A percentile compares a stretch with the other conserved stretches of the same genome.
Evolutionary conservation across 2,329 filamentous ascomycete species (phyloP).

Genomic region (Cercospora citrullina): DNA sequence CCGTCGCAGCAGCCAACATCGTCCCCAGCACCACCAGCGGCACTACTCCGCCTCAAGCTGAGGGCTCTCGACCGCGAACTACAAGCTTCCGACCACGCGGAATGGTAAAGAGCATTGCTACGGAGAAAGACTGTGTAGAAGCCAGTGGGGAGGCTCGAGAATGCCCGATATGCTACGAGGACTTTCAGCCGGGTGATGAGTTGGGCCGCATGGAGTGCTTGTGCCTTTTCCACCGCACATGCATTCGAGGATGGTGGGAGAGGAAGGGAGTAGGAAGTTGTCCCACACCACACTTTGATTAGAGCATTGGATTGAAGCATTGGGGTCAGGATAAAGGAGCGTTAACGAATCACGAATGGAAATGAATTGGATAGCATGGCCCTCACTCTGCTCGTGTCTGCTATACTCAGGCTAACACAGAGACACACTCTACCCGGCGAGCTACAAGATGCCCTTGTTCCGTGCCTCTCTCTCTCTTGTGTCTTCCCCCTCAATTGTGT

Average conservation of each 20-base stretch:
- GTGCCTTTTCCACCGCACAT: constrained; percentile 63
- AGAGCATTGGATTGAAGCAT: not conserved
- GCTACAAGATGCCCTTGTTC: not conserved
- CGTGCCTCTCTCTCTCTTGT: no score
- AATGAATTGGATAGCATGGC: not conserved
- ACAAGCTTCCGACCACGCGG: constrained; percentile 40
- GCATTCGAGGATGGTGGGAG: constrained; percentile 63
- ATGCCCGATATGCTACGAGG: constrained; percentile 65
- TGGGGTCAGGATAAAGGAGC: not conserved
- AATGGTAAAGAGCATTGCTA: constrained; percentile 57
- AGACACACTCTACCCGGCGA: not conserved
- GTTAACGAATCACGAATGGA: not conserved
- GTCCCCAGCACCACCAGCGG: constrained; percentile 9
- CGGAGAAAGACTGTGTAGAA: constrained; percentile 63
- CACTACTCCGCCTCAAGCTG: constrained; percentile 22
- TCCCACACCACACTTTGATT: constrained; percentile 49
- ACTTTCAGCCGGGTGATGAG: constrained; percentile 60
- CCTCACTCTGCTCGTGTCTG: not conserved
- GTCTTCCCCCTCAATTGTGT: not conserved
- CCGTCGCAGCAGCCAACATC: constrained; percentile 8
- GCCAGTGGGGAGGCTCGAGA: constrained; percentile 53
- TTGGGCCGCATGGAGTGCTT: constrained; percentile 63
- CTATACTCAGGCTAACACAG: not conserved
- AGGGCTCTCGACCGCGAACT: constrained; percentile 27
- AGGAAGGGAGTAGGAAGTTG: constrained; percentile 57